Conservation (phyloP, 441 rosid species). For the Populus hybrid region DNA sequence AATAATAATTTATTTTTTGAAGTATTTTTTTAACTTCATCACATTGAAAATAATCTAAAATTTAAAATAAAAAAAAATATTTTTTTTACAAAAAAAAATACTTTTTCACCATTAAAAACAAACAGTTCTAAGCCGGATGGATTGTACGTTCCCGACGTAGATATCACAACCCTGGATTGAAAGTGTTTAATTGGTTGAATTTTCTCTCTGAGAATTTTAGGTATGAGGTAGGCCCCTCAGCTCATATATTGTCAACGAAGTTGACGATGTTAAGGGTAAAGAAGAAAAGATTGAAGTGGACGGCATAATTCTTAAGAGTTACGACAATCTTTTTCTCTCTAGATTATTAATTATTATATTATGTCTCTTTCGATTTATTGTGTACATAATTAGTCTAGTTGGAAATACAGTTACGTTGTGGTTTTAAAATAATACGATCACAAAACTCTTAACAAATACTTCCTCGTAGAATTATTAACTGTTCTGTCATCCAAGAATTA, state of each 20-base stretch:
- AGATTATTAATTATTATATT: neutral
- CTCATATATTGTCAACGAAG: constrained; percentile 11
- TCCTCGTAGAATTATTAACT: neutral
- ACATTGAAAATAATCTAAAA: too few species aligned
- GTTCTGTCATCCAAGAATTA: neutral
- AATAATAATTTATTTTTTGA: too few species aligned
- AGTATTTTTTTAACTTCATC: too few species aligned
- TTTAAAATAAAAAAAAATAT: too few species aligned
- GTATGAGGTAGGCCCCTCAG: constrained; percentile 12
- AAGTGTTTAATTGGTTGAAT: neutral
- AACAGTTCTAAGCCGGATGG: neutral
- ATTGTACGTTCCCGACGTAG: neutral
- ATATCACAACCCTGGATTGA: neutral
- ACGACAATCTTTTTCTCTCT: neutral
- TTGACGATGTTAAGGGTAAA: constrained; percentile 6
- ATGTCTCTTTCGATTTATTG: neutral
- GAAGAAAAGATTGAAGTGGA: neutral
- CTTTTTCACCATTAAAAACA: too few species aligned
- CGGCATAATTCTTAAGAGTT: neutral
- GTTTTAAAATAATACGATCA: neutral
- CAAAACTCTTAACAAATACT: neutral
- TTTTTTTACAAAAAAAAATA: too few species aligned
- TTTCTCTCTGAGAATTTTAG: neutral
- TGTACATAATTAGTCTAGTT: neutral
- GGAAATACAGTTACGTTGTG: constrained; percentile 9